Conservation (phyloP, 441 rosid genomes). For the Bruguiera hainesii region DNA sequence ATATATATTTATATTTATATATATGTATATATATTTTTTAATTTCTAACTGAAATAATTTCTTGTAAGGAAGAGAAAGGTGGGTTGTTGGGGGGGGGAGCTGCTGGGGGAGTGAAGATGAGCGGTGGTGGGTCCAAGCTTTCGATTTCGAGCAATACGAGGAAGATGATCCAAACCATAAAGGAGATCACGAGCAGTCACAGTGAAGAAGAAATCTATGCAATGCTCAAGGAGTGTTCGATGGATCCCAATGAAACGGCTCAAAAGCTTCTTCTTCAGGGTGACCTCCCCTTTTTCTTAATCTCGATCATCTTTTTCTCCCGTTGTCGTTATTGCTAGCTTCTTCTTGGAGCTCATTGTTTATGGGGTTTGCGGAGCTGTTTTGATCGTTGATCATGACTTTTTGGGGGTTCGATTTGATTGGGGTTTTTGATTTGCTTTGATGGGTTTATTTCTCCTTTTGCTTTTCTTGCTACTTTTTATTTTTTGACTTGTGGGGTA, state of each 20-base stretch:
- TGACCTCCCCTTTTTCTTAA: slow-evolving; percentile 20
- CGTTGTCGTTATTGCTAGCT: slow-evolving; percentile 13
- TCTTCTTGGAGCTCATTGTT: slow-evolving; percentile 28
- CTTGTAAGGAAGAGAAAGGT: neutral
- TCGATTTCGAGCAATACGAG: slow-evolving; percentile 50
- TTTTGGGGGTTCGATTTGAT: slow-evolving; percentile 28
- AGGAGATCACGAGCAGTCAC: slow-evolving; percentile 79
- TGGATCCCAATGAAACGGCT: slow-evolving; percentile 91
- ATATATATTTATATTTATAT: neutral
- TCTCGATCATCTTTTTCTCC: slow-evolving; percentile 1
- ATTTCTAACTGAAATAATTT: neutral
- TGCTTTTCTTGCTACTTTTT: neutral
- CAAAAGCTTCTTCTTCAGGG: slow-evolving; percentile 76
- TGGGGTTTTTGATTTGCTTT: slow-evolving; percentile 17
- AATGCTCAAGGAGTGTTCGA: slow-evolving; percentile 83
- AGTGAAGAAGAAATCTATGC: slow-evolving; percentile 90
- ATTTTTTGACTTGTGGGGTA: slow-evolving; percentile 1
- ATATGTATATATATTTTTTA: neutral
- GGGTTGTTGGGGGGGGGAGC: neutral
- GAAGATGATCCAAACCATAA: slow-evolving; percentile 66
- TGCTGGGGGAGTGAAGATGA: slow-evolving; percentile 45
- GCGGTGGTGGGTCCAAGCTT: slow-evolving; percentile 75
- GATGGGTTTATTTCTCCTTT: slow-evolving; percentile 8
- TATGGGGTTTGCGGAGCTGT: neutral
- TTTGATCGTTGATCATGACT: neutral